These are phyloP conservation scores for Mycena rebaudengoi DNA, from an alignment of 768 basidiomycete genomes.

Conservation along the genomic window DNA sequence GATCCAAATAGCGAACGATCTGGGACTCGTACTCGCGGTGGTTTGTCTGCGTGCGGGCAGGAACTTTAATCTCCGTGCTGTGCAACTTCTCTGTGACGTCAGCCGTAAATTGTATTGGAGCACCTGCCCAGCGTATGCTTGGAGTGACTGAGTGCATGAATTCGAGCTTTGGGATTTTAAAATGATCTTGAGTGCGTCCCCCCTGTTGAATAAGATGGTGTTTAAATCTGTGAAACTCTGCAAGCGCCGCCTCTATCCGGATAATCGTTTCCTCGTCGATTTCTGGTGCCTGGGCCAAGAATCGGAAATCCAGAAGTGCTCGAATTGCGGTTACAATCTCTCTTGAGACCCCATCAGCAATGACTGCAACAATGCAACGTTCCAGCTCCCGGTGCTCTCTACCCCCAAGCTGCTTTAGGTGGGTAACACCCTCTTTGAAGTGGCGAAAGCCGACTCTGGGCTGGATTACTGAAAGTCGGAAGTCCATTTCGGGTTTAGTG, in stretches of 20 bases:
- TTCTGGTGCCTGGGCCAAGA: slow-evolving; percentile 39
- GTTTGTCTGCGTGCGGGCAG: slow-evolving; percentile 36
- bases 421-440: slow-evolving; percentile 47
- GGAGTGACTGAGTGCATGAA: slow-evolving; percentile 41
- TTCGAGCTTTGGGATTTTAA: slow-evolving; percentile 53
- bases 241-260: slow-evolving; percentile 31
- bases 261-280: slow-evolving; percentile 30
- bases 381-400: slow-evolving; percentile 48
- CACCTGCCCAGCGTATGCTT: slow-evolving; percentile 38
- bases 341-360: slow-evolving; percentile 40
- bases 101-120: slow-evolving; percentile 42
- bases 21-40: slow-evolving; percentile 42
- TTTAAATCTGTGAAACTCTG: slow-evolving; percentile 46
- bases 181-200: slow-evolving; percentile 40
- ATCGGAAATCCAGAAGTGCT: slow-evolving; percentile 47
- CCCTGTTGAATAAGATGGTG: slow-evolving; percentile 38
- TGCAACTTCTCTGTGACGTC: slow-evolving; percentile 44
- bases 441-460: slow-evolving; percentile 42
- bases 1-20: slow-evolving; percentile 42
- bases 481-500: slow-evolving; percentile 42
- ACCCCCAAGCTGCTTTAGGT: slow-evolving; percentile 51
- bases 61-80: slow-evolving; percentile 41
- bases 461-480: slow-evolving; percentile 46
- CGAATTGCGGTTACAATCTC: slow-evolving; percentile 43
- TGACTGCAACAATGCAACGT: slow-evolving; percentile 41